Evolutionary conservation across 1,139 yeast genomes (phyloP).

Genomic region (Hyphopichia wangnamkhiaoensis): DNA sequence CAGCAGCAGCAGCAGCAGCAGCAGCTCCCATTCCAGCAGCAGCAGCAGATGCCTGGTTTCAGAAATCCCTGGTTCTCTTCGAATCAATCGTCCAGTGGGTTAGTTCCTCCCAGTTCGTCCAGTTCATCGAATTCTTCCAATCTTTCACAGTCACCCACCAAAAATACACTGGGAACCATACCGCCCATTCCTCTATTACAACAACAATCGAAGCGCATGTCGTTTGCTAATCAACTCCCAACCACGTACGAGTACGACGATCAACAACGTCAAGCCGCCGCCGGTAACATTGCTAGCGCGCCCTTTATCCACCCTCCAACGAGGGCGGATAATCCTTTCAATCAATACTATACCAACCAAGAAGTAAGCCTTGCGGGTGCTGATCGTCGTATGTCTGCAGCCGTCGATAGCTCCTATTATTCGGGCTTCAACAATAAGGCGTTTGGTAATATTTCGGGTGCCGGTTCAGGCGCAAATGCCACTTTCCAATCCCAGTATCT

Average conservation of each 20-base stretch:
- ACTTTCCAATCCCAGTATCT: constrained; percentile 11
- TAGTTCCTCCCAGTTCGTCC: constrained; percentile 5
- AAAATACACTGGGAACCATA: constrained; percentile 18
- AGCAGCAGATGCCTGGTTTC: constrained; percentile 31
- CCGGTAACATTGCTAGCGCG: constrained; percentile 16
- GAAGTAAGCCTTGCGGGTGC: constrained; percentile 32
- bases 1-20: constrained; percentile 12
- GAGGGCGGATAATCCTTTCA: constrained; percentile 50
- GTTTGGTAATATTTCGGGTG: too few relatives aligned
- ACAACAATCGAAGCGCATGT: constrained; percentile 37
- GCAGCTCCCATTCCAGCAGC: constrained; percentile 13
- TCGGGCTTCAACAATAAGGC: not conserved
- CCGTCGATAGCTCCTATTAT: constrained; percentile 31
- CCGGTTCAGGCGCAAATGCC: constrained; percentile 1
- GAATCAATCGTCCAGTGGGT: constrained; percentile 13
- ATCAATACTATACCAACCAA: constrained; percentile 44
- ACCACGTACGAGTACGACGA: constrained; percentile 51
- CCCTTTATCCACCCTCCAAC: constrained; percentile 48
- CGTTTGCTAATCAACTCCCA: constrained; percentile 49
- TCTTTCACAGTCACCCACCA: constrained; percentile 32
- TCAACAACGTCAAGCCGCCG: constrained; percentile 13
- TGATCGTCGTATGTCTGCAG: constrained; percentile 48
- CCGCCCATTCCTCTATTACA: constrained; percentile 23
- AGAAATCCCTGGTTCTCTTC: constrained; percentile 49
- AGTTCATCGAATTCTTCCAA: constrained; percentile 9